Base-by-base conservation (phyloP, 257 asterid genomes). In the Forsythia viridissima region DNA sequence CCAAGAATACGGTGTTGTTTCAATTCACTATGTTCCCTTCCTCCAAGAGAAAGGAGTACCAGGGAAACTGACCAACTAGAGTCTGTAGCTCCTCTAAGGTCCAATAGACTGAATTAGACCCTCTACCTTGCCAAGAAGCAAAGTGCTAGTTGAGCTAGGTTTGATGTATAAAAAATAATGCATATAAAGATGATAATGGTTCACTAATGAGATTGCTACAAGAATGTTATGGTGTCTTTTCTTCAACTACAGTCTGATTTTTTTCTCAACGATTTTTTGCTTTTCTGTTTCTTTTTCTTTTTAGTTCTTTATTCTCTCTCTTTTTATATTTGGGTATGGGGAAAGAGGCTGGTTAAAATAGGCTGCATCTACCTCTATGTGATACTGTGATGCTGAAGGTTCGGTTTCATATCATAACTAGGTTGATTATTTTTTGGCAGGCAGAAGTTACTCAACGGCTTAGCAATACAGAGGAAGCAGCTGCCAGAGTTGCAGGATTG, bases 401-500 rank as follows among this genome's bases (percentile, higher is more conserved):
- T 63, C n/a, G 16, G 18, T 63, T 24, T 4, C 10, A 15, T 15
- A 16, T 1, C 0, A 16, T 30, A 74, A 70, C 41, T 79, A 21
- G 34, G 18, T 52, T 65, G 15, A 4, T 38, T 61, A 69, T 69
- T 41, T 63, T 71, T 68, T 71, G 77, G 80, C 88, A 93, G 98
- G 96, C 98, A 57, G 97, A 89, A 87, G 94, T 85, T 65, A 93
- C 97, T 70, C 98, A 93, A 55, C 87, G 97, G 82, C 88, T 90
- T 68, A 86, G 87, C 88, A 89, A 89, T 81, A 40, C 84, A 39
- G 87, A 86, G 73, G 88, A 81, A 61, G 83, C 84, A 10, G 84
- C 92, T 46, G 81, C 81, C 66, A 82, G 81, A 84, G 78, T 77
- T 80, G 73, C 79, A 78, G 93, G 91, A 76, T 73, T 86, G 79